These are phyloP conservation scores for Maudiozyma saulgeensis DNA, from an alignment of 805 yeast genomes.

Conservation along the genomic window DNA sequence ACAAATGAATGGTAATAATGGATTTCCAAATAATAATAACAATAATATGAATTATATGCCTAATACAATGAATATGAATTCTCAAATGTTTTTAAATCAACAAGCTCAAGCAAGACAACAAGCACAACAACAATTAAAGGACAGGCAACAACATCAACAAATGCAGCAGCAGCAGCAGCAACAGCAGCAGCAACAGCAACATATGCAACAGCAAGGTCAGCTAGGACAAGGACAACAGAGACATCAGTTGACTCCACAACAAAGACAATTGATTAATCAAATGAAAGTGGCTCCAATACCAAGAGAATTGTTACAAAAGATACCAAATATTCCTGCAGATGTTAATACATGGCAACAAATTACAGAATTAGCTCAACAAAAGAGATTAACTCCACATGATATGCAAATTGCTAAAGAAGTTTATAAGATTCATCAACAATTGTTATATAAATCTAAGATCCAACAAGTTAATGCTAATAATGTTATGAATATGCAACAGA, in stretches of 20 bases:
- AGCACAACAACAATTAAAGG: constrained; percentile 38
- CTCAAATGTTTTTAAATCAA: constrained; percentile 35
- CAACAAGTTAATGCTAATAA: constrained; percentile 22
- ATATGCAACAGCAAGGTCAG: constrained; percentile 30
- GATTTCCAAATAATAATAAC: constrained; percentile 2
- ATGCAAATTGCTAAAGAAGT: constrained; percentile 29
- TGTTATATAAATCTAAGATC: constrained; percentile 40
- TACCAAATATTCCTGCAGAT: constrained; percentile 46
- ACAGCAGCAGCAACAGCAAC: constrained; percentile 21
- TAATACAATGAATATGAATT: constrained; percentile 23
- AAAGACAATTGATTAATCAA: constrained; percentile 32
- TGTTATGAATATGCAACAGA: constrained; percentile 26
- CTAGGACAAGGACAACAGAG: constrained; percentile 19
- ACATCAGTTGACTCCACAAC: constrained; percentile 17
- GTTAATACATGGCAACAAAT: constrained; percentile 63
- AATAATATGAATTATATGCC: constrained; percentile 8
- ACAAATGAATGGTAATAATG: constrained; percentile 8
- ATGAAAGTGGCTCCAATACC: constrained; percentile 56
- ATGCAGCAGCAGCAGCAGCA: constrained; percentile 10
- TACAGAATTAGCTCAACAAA: constrained; percentile 27
- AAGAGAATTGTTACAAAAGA: constrained; percentile 19
- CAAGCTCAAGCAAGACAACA: constrained; percentile 46
- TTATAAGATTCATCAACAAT: constrained; percentile 56
- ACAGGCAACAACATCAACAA: constrained; percentile 16
- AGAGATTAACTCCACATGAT: constrained; percentile 26